Base-by-base conservation (phyloP, 495 filamentous ascomycete species). In the Neurospora sp. region DNA sequence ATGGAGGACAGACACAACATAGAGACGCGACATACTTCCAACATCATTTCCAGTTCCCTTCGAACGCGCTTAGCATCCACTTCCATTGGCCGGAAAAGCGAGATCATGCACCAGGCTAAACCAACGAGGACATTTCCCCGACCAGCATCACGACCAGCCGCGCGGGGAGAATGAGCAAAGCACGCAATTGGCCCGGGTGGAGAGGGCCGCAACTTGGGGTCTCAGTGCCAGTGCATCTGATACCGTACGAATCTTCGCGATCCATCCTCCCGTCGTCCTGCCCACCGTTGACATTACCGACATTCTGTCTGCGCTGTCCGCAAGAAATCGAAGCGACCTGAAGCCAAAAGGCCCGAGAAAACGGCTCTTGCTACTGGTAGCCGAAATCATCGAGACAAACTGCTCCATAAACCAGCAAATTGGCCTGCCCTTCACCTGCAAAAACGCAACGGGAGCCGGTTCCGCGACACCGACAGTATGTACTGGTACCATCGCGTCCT, bases 81-180 rank as follows among this genome's bases (percentile, higher is more conserved):
- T n/a, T 37, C 37, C 42, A 73, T 73, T 73, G 72, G 72, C 20
- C 31, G 31, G 42, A 39, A 73, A 73, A 46, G 69, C 69, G 69
- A 71, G 6, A 38, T 42, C 23, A 35, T 71, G 69, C 41, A 40
- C 41, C 23, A 39, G 70, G 31, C 69, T 69, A 42, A 71, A 71
- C 69, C 72, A 73, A 59, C 42, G 46, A 23, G 12, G 39, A 69
- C 18, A 35, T 10, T 20, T 69, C 41, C 5, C 44, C 42, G 44
- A 69, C 46, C 42, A 72, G 23, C 71, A 7, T 18, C 71, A 72
- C 12, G 12, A 62, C 12, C 54, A 66, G 14, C 11, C 27, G 54
- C 54, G 54, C 54, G 54, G 54, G 54, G 54, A 59, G 48, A 62
- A 66, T 35, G 54, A 23, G 54, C 54, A 66, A 35, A 35, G 27